Evolutionary conservation across 495 filamentous ascomycete genomes (phyloP), one percentile per base, ranked within the genome.

Genomic region (Podospora sp.): DNA sequence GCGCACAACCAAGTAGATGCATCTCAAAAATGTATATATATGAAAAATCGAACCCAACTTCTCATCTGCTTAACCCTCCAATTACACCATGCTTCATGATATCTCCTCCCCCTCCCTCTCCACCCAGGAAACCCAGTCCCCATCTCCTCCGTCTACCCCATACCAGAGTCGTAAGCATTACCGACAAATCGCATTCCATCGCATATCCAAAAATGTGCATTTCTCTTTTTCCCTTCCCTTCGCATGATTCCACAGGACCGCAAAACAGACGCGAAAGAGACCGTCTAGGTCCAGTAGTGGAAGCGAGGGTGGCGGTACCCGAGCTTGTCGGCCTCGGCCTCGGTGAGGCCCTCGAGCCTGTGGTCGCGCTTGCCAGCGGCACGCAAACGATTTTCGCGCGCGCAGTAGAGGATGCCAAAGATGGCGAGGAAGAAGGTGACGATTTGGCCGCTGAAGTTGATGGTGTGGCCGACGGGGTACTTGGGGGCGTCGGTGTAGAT

Each of bases 271-370:
- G n/a, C n/a, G n/a, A n/a, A n/a, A n/a, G n/a, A n/a, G n/a, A n/a
- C n/a, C 5, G 1, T 24, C 66, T 52, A 76, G 1, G 69, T 75
- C 71, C 73, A 76, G 71, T 87, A 88, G 25, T 82, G 77, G 71
- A 85, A 89, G 8, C 79, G 75, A 0, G 86, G 86, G 69, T 88
- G 83, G 36, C 76, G 71, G 67, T 82, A 85, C 0, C 86, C 86
- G 46, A 89, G 69, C 35, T 81, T 71, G 29, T 73, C 64, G 65
- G 78, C 76, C 75, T 87, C 76, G 7, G 73, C 75, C 64, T 83
- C 82, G 4, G 72, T 77, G 46, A 87, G 67, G 6, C 86, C 86
- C n/a, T 79, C 76, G 4, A 88, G 72, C 6, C 86, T 71, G 58
- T 82, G 65, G 65, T 89, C 82, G 7, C 86, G 74, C 62, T 80